Conservation (phyloP, 139 green algal species). For the Chlorella sorokiniana region DNA sequence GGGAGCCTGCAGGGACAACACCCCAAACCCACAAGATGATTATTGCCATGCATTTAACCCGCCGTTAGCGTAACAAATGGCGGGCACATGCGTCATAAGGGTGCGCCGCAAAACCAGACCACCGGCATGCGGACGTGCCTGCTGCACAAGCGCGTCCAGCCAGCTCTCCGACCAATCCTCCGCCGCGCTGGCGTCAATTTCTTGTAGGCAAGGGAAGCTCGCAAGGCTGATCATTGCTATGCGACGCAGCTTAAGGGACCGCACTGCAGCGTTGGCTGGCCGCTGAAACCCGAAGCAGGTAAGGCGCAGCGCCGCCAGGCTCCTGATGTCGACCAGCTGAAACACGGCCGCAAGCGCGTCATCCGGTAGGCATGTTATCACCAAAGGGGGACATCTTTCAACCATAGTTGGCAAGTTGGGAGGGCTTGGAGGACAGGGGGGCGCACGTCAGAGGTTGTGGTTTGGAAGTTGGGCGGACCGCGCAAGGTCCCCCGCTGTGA, state of each 20-base stretch:
- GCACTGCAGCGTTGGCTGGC: background rate
- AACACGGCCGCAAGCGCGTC: too few species aligned
- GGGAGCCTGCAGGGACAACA: conserved; percentile 10
- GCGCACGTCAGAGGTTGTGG: too few species aligned
- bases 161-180: conserved; percentile 16
- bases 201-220: background rate
- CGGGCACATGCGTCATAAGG: background rate
- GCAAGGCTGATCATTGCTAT: background rate
- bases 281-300: background rate
- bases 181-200: background rate
- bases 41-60: background rate
- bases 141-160: conserved; percentile 2
- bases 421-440: too few species aligned
- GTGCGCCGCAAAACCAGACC: background rate
- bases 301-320: too few species aligned
- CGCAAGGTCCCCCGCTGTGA: too few species aligned
- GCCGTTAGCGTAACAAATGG: background rate
- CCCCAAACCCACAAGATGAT: too few species aligned
- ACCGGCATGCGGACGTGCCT: background rate
- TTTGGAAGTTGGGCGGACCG: too few species aligned
- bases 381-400: too few species aligned
- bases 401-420: too few species aligned
- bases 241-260: background rate
- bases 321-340: too few species aligned
- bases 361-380: too few species aligned